A percentile compares a stretch with the other conserved stretches of the same genome.
Evolutionary conservation across 345 rosid genomes (phyloP).

Genomic region (Ceriops decandra): DNA sequence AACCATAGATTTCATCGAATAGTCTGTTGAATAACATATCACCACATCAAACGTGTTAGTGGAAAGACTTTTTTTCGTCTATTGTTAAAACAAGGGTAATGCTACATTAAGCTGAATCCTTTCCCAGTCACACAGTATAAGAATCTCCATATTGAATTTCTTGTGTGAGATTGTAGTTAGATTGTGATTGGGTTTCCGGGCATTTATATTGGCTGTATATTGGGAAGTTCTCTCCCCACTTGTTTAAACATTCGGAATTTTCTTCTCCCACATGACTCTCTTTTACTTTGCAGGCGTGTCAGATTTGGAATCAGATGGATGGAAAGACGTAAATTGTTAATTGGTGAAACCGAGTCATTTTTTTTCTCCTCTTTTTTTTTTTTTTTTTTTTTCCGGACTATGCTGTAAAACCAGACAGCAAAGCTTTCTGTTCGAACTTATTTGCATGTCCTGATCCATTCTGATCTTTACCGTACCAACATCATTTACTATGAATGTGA

Average conservation of each 20-base stretch:
- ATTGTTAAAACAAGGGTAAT: too few species aligned
- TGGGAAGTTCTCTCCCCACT: not conserved
- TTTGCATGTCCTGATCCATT: not conserved
- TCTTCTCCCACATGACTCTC: not conserved
- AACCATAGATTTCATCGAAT: too few species aligned
- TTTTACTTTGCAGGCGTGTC: not conserved
- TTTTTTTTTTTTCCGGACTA: not conserved
- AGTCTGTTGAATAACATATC: too few species aligned
- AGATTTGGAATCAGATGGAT: not conserved
- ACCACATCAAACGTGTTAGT: too few species aligned
- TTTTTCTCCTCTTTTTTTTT: not conserved
- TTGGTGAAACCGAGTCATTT: not conserved
- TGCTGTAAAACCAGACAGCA: not conserved
- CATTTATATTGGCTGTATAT: not conserved
- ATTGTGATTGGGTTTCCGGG: not conserved
- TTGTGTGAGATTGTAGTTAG: too few species aligned
- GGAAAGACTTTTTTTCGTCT: too few species aligned
- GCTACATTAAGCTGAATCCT: too few species aligned
- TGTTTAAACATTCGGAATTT: slow-evolving; percentile 4
- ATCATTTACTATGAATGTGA: too few species aligned
- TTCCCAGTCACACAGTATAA: too few species aligned
- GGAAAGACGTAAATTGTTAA: not conserved
- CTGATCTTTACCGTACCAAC: not conserved
- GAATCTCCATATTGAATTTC: too few species aligned
- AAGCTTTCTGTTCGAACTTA: slow-evolving; percentile 1